Evolutionary conservation across 179 eudicot species (phyloP), one percentile per base, ranked within the genome.

Genomic region (Silene vulgaris): DNA sequence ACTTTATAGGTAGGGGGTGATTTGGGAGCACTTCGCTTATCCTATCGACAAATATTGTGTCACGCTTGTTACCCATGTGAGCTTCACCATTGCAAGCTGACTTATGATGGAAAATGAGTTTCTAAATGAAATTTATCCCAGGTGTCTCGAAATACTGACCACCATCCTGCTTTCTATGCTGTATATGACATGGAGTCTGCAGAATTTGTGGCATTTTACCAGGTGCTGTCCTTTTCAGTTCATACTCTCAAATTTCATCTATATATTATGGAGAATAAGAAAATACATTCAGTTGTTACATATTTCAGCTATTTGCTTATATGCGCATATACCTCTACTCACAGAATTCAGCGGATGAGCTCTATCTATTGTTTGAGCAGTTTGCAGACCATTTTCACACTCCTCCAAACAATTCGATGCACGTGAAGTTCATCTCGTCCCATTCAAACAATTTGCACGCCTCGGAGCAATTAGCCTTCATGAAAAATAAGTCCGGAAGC

Each of bases 151-250:
- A 88, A 79, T 82, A 79, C 90, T 71, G 98, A 94, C 79, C 88
- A 86, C 75, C 96, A 92, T 81, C 90, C 95, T 77, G 92, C 97
- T 69, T 92, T 94, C 81, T 89, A 90, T 84, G 98, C 93, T 82
- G 92, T 92, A 82, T 94, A 94, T 85, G 84, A 90, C 84, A 94
- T 94, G 98, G 98, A 92, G 88, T 83, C 89, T 68, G 90, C 97
- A 71, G 96, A 94, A 83, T 84, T 90, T 77, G 78, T 89, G 73
- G 89, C 98, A 76, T 94, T 94, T 86, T 92, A 90, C 78, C 98
- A 92, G 98, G 98, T 92, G 8, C 75, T 12, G 40, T 40, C 40
- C 28, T 26, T 65, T 32, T 52, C 65, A 48, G 6, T 32, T 63
- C 50, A 29, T 30, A 8, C 29, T n/a, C 65, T 70, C 14, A 48